Conservation (phyloP, 2,329 filamentous ascomycete species). For the Thelonectria olida region DNA sequence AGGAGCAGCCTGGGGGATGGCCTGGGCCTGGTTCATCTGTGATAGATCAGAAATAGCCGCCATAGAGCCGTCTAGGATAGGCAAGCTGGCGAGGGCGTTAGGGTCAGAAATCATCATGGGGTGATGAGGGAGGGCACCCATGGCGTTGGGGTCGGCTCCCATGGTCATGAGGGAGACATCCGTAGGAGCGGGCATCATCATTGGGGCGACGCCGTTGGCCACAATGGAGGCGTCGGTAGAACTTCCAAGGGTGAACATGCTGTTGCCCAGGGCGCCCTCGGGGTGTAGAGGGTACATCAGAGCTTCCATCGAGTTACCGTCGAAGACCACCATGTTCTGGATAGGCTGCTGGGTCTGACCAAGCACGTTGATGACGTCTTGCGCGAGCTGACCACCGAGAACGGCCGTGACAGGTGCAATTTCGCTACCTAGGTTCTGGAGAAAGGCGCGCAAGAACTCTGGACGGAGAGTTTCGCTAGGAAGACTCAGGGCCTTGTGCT, state of each 20-base stretch:
- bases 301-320: constrained; percentile 82
- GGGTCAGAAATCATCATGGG: constrained; percentile 35
- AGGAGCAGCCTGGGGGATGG: neutral
- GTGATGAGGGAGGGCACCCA: constrained; percentile 37
- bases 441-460: constrained; percentile 82
- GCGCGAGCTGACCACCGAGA: constrained; percentile 87
- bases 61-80: constrained; percentile 26
- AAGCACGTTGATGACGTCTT: constrained; percentile 97
- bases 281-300: constrained; percentile 86
- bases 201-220: constrained; percentile 34
- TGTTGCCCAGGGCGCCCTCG: constrained; percentile 62
- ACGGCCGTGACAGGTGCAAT: constrained; percentile 88
- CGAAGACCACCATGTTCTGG: constrained; percentile 93
- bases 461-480: constrained; percentile 73
- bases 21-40: constrained; percentile 24
- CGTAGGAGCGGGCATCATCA: constrained; percentile 37
- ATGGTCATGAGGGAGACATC: constrained; percentile 33
- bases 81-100: constrained; percentile 20
- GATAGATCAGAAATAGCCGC: constrained; percentile 23
- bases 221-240: constrained; percentile 24
- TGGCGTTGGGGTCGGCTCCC: constrained; percentile 33
- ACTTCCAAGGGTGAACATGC: constrained; percentile 50
- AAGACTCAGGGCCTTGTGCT: constrained; percentile 78
- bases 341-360: constrained; percentile 92
- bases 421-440: constrained; percentile 87